Evolutionary conservation across 768 basidiomycete species (phyloP).

Genomic region (Leccinum broughii): DNA sequence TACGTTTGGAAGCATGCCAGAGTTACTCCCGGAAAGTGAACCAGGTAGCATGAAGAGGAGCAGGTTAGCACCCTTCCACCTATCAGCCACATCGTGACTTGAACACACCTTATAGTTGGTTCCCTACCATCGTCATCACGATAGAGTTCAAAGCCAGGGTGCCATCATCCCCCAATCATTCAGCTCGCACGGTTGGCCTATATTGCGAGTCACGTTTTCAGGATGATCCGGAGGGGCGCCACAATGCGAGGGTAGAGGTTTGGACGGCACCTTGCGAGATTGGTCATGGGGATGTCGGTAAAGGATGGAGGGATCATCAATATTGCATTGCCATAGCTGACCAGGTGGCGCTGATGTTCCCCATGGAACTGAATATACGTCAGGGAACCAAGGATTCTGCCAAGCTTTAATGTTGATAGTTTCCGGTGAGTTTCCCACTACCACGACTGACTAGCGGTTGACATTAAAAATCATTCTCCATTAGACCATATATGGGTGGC

Average conservation of each 20-base stretch:
- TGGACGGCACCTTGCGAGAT: slow-evolving; percentile 65
- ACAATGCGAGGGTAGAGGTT: slow-evolving; percentile 59
- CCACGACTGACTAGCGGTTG: not conserved
- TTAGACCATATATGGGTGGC: not conserved
- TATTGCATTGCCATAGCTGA: slow-evolving; percentile 62
- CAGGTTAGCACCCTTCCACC: slow-evolving; percentile 15
- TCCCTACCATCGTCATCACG: slow-evolving; percentile 58
- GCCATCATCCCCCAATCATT: slow-evolving; percentile 43
- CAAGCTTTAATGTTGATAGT: slow-evolving; percentile 24
- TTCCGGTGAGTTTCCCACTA: not conserved
- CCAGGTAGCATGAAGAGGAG: slow-evolving; percentile 27
- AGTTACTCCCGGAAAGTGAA: slow-evolving; percentile 48
- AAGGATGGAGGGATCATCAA: slow-evolving; percentile 62
- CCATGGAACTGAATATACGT: slow-evolving; percentile 30
- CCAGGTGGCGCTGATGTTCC: slow-evolving; percentile 48
- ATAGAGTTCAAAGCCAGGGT: slow-evolving; percentile 66
- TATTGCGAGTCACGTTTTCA: slow-evolving; percentile 55
- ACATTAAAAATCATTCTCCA: not conserved
- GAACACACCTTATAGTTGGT: slow-evolving; percentile 45
- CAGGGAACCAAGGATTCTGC: slow-evolving; percentile 15
- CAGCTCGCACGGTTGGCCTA: slow-evolving; percentile 49
- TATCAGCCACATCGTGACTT: not conserved
- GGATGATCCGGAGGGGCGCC: slow-evolving; percentile 53
- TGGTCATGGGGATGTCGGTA: slow-evolving; percentile 42
- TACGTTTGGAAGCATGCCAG: slow-evolving; percentile 46